These are phyloP conservation scores for Aspergillus brasiliensis DNA, from an alignment of 2,329 filamentous ascomycete genomes.

Conservation along the genomic window DNA sequence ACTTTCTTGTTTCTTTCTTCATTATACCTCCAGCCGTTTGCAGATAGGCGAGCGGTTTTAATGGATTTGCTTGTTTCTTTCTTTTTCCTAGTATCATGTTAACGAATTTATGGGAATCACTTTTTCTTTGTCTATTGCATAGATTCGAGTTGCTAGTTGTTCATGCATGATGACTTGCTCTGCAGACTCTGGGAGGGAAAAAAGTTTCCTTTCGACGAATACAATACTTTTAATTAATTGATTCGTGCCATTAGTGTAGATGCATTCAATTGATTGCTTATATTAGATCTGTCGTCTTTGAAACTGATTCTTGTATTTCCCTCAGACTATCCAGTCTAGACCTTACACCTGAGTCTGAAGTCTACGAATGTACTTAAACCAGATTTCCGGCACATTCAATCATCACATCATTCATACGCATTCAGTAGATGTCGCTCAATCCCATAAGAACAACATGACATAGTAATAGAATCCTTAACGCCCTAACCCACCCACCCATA, in stretches of 20 bases:
- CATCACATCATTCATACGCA: no score
- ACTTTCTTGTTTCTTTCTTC: conserved; percentile 1
- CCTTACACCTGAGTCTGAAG: no score
- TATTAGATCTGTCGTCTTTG: background rate
- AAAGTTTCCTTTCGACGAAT: conserved; percentile 26
- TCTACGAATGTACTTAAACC: no score
- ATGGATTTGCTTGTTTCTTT: conserved; percentile 15
- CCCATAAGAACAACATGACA: no score
- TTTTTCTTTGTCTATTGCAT: conserved; percentile 39
- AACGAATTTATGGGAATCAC: conserved; percentile 41
- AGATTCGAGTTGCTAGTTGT: conserved; percentile 38
- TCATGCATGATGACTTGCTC: conserved; percentile 25
- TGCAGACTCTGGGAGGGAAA: conserved; percentile 26
- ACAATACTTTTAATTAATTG: conserved; percentile 12
- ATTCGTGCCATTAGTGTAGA: background rate
- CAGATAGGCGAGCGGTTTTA: background rate
- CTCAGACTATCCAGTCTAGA: no score
- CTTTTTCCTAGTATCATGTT: conserved; percentile 33
- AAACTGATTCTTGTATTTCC: no score
- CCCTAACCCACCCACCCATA: no score
- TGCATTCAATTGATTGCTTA: no score
- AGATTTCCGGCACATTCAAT: no score
- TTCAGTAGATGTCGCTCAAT: no score
- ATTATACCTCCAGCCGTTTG: conserved; percentile 6
- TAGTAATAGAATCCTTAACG: no score